phyloP scores from a whole-genome alignment of 371 early-diverging fungal species.

The Encephalitozoon hellem region DNA sequence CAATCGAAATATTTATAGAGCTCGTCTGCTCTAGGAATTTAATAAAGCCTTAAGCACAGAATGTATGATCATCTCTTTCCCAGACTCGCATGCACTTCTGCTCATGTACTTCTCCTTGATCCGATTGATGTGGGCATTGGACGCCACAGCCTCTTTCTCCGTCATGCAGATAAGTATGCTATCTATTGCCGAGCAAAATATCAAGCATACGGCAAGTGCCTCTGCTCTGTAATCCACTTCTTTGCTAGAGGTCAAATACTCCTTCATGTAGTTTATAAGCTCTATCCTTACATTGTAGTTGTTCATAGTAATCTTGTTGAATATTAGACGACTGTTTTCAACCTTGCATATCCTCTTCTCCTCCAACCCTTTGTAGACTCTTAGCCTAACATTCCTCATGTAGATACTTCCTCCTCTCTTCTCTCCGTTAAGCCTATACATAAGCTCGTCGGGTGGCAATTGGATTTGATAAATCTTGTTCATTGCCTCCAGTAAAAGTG shows the following conservation, averaged over 20 bases:
- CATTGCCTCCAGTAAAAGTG: constrained; percentile 14
- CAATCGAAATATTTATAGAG: constrained; percentile 7
- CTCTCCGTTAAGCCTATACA: constrained; percentile 43
- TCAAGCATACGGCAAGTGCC: constrained; percentile 21
- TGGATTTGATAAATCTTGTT: constrained; percentile 6
- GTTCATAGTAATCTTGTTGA: constrained; percentile 28
- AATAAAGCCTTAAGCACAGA: background rate
- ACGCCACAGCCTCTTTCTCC: background rate
- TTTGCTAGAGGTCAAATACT: constrained; percentile 3
- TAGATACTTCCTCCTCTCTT: constrained; percentile 9
- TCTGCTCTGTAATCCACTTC: background rate
- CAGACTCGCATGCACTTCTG: background rate
- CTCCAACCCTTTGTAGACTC: constrained; percentile 29
- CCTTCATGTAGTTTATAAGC: constrained; percentile 14
- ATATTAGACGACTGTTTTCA: background rate
- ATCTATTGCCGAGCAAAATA: constrained; percentile 31
- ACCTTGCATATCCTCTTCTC: constrained; percentile 3
- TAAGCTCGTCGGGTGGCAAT: background rate
- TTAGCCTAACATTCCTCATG: constrained; percentile 25
- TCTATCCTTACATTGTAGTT: constrained; percentile 14
- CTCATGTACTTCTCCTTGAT: background rate
- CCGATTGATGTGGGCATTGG: background rate
- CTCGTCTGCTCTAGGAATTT: background rate
- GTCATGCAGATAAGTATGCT: constrained; percentile 23
- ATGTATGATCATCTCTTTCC: background rate